Percentiles rank a stretch among this genome's conserved stretches.
These are phyloP conservation scores for Aspergillus kassunensis DNA, from an alignment of 495 filamentous ascomycete genomes.

Conservation along the genomic window DNA sequence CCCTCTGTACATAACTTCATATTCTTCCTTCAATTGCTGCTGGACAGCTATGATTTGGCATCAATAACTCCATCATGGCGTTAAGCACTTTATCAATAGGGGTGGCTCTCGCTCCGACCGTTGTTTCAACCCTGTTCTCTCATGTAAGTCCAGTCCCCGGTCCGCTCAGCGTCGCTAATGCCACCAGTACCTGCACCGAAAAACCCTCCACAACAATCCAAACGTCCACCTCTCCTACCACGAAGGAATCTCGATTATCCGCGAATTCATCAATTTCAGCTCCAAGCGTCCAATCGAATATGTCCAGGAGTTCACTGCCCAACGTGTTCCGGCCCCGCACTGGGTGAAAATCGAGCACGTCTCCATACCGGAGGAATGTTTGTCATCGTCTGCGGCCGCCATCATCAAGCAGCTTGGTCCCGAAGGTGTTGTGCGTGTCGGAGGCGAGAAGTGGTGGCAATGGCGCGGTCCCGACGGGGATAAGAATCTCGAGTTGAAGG, in stretches of 20 bases:
- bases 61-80: constrained; percentile 36
- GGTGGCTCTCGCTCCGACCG: constrained; percentile 72
- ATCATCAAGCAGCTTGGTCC: constrained; percentile 69
- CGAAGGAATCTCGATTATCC: constrained; percentile 84
- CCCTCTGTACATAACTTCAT: not conserved
- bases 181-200: constrained; percentile 73
- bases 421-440: constrained; percentile 67
- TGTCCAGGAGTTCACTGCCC: constrained; percentile 79
- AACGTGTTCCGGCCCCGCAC: constrained; percentile 83
- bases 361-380: constrained; percentile 57
- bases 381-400: constrained; percentile 57
- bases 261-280: constrained; percentile 75
- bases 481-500: constrained; percentile 52
- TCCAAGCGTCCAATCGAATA: constrained; percentile 90
- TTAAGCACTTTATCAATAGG: constrained; percentile 72
- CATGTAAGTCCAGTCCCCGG: constrained; percentile 54
- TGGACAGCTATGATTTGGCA: not conserved
- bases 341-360: constrained; percentile 81
- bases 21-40: not conserved
- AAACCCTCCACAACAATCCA: constrained; percentile 67
- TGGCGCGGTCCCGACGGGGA: constrained; percentile 63
- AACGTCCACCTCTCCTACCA: constrained; percentile 88
- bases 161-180: not conserved
- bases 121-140: constrained; percentile 70
- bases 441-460: constrained; percentile 89